Base-by-base conservation (phyloP, 306 rosid species). In the Lathyrus tuberosus region DNA sequence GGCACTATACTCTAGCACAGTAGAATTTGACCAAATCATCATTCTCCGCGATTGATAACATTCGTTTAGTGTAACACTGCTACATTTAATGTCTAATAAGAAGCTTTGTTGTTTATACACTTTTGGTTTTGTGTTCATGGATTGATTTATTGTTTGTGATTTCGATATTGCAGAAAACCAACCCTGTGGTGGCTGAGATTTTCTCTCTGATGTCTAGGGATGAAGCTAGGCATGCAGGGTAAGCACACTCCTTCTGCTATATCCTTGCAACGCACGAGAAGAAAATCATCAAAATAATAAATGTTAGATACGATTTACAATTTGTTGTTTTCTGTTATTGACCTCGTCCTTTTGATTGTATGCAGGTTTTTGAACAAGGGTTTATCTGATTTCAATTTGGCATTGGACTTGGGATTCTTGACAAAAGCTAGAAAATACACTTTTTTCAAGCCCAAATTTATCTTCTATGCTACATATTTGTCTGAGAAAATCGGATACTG, bases 211-310 rank as follows among this genome's bases (percentile, higher is more conserved):
- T 94, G 99, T 94, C 99, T 41, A 87, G 99, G 85, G 99, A 94
- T 79, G 99, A 94, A 81, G 99, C 99, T 66, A 88, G 99, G 82
- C 99, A 94, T 84, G 99, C 99, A 65, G 99, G 98, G 98, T 93
- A 90, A 31, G 53, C 46, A 63, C 18, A 37, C 82, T 52, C 15
- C 14, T 42, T 52, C 10, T 66, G 65, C 47, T 66, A 2, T 0
- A 56, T 26, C 37, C 17, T 0, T 28, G 40, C 38, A 26, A 14
- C 2, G 4, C 62, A 3, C 4, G 18, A 6, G 35, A 7, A 53
- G 35, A 24, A 51, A 53, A 53, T 4, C 5, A 5, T 28, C 1
- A 1, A 26, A 56, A 14, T 5, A 56, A 56, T 56, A 28, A 1
- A 28, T 0, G 5, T 2, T 26, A 56, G 62, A n/a, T n/a, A n/a